Base-by-base conservation (phyloP, 495 filamentous ascomycete species). In the Lineolata rhizophorae region DNA sequence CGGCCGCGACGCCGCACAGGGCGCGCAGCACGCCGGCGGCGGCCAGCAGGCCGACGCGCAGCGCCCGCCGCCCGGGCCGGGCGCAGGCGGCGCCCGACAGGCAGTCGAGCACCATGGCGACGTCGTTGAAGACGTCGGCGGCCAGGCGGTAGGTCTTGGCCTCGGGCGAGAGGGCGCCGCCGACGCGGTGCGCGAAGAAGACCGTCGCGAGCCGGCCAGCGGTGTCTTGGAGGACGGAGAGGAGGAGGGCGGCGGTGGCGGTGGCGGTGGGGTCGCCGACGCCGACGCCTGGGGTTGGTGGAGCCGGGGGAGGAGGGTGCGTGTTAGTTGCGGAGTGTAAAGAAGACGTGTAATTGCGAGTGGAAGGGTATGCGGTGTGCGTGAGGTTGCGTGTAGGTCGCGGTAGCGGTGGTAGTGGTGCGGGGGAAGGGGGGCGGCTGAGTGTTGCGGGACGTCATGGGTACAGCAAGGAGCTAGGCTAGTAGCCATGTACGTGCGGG, bases 41-140 rank as follows among this genome's bases (percentile, higher is more conserved):
- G 42, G 78, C 78, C 32, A 94, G 61, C 5, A 91, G 51, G 10
- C 62, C 35, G 5, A 92, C 69, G 27, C 84, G 65, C 16, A 60
- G 55, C 9, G 60, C 44, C 25, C 70, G 72, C 0, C 82, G 76
- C n/a, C n/a, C n/a, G n/a, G n/a, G n/a, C n/a, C n/a, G n/a, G n/a
- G n/a, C n/a, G n/a, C 6, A n/a, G 13, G 93, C 62, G 17, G 68
- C 71, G 0, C 83, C 84, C 2, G 78, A 85, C 5, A 93, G 58
- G 44, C 82, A 75, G 49, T 94, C 85, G 11, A 94, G 60, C 18
- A 94, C 58, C 65, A 93, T 80, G 24, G 82, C 84, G 12, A 70
- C 55, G 50, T 94, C 87, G 51, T 94, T 94, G 59, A 94, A 79
- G 18, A 94, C 59, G 50, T 94, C 87, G 8, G 87, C 87, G 4